Evolutionary conservation across 1,139 yeast species (phyloP).

Genomic region (Citeromyces siamensis): DNA sequence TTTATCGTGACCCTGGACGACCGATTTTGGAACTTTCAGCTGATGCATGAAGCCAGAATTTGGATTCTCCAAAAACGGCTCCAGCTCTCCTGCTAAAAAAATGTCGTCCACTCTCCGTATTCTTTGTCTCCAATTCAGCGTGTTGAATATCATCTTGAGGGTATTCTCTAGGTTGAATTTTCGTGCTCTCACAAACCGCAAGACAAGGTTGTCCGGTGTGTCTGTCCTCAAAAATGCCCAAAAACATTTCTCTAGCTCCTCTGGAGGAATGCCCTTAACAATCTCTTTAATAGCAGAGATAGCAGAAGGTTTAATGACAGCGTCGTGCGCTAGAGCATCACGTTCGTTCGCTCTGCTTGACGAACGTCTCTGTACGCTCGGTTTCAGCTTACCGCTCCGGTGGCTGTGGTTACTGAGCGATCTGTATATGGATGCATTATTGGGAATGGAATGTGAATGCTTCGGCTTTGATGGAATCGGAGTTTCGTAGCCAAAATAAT

Average conservation of each 20-base stretch:
- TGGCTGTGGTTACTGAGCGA: constrained; percentile 8
- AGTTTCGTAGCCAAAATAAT: constrained; percentile 47
- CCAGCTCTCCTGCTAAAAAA: constrained; percentile 49
- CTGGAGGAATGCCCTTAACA: constrained; percentile 27
- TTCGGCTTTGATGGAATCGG: constrained; percentile 18
- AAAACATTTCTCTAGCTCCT: constrained; percentile 30
- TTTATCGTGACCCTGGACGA: constrained; percentile 52
- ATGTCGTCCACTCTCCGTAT: constrained; percentile 46
- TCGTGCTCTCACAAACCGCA: constrained; percentile 63
- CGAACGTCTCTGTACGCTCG: not conserved
- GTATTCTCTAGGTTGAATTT: constrained; percentile 58
- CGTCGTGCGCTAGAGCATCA: constrained; percentile 13
- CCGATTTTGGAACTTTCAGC: constrained; percentile 45
- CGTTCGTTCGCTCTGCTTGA: constrained; percentile 6
- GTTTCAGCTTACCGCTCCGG: not conserved
- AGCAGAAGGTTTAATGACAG: constrained; percentile 15
- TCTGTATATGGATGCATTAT: constrained; percentile 5
- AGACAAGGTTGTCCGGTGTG: constrained; percentile 54
- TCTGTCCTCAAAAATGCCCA: constrained; percentile 53
- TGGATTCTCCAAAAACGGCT: constrained; percentile 18
- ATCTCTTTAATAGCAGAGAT: constrained; percentile 14
- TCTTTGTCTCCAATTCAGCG: constrained; percentile 57
- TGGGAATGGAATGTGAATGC: constrained; percentile 9
- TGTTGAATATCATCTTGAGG: constrained; percentile 50
- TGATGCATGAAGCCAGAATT: constrained; percentile 36